Conservation (phyloP, 164 flowering plant species). For the Vitis vinifera region ASM3070453v1 NC_081815.1:1631501-1632000, state of each 20-base stretch:
- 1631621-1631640: too few species aligned
- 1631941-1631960: conserved; percentile 16
- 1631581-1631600: not conserved
- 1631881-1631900: not conserved
- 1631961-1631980: conserved; percentile 8
- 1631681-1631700: not conserved
- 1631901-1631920: not conserved
- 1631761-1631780: not conserved
- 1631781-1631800: not conserved
- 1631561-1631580: not conserved
- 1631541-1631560: not conserved
- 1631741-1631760: not conserved
- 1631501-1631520: not conserved
- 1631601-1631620: too few species aligned
- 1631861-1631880: not conserved
- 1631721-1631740: not conserved
- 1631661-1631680: not conserved
- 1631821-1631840: not conserved
- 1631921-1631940: conserved; percentile 23
- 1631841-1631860: too few species aligned
- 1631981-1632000: conserved; percentile 9
- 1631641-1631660: not conserved
- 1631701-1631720: not conserved
- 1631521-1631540: not conserved
- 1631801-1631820: not conserved